These are phyloP conservation scores for Microsporum audouinii DNA, from an alignment of 2,329 filamentous ascomycete species.

Conservation along the genomic window DNA sequence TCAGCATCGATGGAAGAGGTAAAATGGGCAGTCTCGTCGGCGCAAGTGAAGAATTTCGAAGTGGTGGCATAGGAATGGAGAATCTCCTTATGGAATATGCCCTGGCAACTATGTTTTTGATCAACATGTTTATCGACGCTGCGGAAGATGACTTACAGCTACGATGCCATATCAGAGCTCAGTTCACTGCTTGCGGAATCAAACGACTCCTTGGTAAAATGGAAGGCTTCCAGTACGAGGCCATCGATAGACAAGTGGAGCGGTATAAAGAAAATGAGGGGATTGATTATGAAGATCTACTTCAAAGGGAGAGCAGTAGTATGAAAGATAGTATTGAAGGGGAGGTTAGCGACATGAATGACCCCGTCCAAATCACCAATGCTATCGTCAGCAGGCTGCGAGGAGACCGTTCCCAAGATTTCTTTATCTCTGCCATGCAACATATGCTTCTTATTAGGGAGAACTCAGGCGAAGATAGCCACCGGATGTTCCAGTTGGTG, in stretches of 20 bases:
- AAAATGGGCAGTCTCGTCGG: constrained; percentile 98
- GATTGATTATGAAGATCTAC: constrained; percentile 95
- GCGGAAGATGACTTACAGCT: constrained; percentile 80
- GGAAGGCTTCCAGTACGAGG: constrained; percentile 95
- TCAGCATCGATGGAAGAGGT: constrained; percentile 88
- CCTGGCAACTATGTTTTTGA: constrained; percentile 81
- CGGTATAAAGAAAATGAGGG: constrained; percentile 86
- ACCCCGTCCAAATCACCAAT: constrained; percentile 86
- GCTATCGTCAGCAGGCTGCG: constrained; percentile 77
- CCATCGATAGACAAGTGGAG: constrained; percentile 97
- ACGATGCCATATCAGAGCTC: constrained; percentile 84
- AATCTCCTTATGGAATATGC: constrained; percentile 99
- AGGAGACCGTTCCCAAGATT: constrained; percentile 79
- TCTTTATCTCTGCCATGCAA: constrained; percentile 90
- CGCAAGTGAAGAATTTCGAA: constrained; percentile 89
- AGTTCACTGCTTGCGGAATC: constrained; percentile 92
- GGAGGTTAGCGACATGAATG: constrained; percentile 81
- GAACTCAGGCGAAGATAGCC: constrained; percentile 79
- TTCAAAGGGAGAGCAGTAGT: constrained; percentile 81
- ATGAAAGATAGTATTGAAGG: constrained; percentile 79
- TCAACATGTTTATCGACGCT: constrained; percentile 94
- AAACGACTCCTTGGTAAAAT: constrained; percentile 91
- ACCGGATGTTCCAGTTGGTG: constrained; percentile 94
- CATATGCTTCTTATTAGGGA: constrained; percentile 87
- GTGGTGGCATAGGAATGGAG: constrained; percentile 95